Percentiles rank a stretch among this genome's conserved stretches.
These are phyloP conservation scores for Gomphus sp. DNA, from an alignment of 1,284 basidiomycete genomes.

Conservation along the genomic window DNA sequence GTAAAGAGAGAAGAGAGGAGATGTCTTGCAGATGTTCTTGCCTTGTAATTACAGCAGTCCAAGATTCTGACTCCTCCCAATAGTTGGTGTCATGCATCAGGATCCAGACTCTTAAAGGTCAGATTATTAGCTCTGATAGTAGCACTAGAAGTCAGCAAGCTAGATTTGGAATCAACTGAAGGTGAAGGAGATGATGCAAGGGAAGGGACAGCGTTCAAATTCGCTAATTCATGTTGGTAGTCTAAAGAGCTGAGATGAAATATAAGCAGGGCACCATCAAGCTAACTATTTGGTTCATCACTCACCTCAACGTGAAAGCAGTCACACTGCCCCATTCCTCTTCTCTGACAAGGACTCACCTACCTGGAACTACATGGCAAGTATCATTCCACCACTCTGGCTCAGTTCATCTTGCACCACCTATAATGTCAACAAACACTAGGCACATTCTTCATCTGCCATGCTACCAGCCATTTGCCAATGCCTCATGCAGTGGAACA, in stretches of 20 bases:
- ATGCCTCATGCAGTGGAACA: slow-evolving; percentile 38
- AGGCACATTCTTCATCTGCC: slow-evolving; percentile 52
- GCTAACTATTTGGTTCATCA: too few species aligned
- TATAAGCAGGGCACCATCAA: too few species aligned
- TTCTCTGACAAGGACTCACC: too few species aligned
- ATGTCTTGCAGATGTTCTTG: slow-evolving; percentile 55
- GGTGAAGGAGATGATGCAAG: too few species aligned
- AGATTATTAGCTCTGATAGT: slow-evolving; percentile 40
- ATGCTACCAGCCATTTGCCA: slow-evolving; percentile 41
- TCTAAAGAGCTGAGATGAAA: too few species aligned
- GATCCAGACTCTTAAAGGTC: slow-evolving; percentile 35
- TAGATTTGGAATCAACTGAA: slow-evolving; percentile 17
- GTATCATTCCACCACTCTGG: slow-evolving; percentile 56
- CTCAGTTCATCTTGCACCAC: slow-evolving; percentile 28
- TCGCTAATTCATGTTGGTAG: too few species aligned
- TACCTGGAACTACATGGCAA: slow-evolving; percentile 57
- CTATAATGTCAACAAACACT: slow-evolving; percentile 12
- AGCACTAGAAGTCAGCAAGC: slow-evolving; percentile 16
- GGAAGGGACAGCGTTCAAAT: too few species aligned
- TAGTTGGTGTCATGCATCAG: slow-evolving; percentile 41
- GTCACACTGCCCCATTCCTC: too few species aligned
- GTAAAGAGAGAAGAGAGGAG: slow-evolving; percentile 43
- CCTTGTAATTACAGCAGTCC: too few species aligned
- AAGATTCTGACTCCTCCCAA: slow-evolving; percentile 55
- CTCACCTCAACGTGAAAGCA: too few species aligned